These are phyloP conservation scores for Pichia manshurica DNA, from an alignment of 805 yeast genomes.

Conservation along the genomic window DNA sequence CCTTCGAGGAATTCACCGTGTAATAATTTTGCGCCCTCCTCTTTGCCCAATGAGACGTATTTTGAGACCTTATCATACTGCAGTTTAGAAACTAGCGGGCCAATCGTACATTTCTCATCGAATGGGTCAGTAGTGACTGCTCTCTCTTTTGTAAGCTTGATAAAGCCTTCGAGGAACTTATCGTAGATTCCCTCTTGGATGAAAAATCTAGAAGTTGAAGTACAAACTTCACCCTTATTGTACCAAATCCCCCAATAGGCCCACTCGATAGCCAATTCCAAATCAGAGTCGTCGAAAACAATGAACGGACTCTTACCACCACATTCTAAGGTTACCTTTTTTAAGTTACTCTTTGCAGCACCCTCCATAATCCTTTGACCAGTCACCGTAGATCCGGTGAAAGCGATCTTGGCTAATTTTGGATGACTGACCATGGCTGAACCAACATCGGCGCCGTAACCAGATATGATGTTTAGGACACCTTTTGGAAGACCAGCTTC, in stretches of 20 bases:
- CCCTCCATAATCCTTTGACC: conserved; percentile 66
- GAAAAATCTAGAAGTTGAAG: conserved; percentile 42
- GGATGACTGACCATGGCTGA: conserved; percentile 60
- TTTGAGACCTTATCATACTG: conserved; percentile 65
- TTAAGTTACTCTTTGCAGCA: conserved; percentile 52
- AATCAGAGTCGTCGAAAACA: conserved; percentile 47
- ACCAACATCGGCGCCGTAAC: conserved; percentile 68
- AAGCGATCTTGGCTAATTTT: conserved; percentile 63
- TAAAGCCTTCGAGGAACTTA: conserved; percentile 35
- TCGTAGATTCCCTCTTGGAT: conserved; percentile 40
- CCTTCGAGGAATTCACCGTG: conserved; percentile 59
- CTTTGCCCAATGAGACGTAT: conserved; percentile 59
- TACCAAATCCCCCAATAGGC: conserved; percentile 41
- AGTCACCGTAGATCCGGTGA: conserved; percentile 74
- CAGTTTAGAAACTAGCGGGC: conserved; percentile 64
- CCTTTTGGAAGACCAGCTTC: conserved; percentile 75
- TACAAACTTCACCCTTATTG: conserved; percentile 45
- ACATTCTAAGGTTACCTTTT: conserved; percentile 55
- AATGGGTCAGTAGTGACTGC: conserved; percentile 65
- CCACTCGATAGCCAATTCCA: conserved; percentile 49
- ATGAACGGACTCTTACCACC: conserved; percentile 57
- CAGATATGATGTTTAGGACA: conserved; percentile 67
- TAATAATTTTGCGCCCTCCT: conserved; percentile 63
- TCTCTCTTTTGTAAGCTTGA: conserved; percentile 32
- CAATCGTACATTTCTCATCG: conserved; percentile 59